Evolutionary conservation across 2,329 filamentous ascomycete species (phyloP), one percentile per base, ranked within the genome.

Genomic region (Ophiocordyceps robertsii): DNA sequence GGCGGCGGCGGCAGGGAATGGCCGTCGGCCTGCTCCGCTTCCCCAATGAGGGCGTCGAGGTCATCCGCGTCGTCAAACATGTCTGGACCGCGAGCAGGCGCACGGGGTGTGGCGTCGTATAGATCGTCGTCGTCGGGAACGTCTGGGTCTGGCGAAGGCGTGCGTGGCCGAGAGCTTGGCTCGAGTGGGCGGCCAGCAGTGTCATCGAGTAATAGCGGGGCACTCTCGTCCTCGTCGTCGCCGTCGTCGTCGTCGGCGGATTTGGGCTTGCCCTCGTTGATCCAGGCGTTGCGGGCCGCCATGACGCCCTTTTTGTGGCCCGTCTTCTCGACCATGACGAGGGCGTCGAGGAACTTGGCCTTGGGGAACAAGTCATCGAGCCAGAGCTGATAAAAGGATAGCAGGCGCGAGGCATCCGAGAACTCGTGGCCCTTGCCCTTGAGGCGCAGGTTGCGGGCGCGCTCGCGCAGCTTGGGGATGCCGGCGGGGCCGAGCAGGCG

Each of bases 391-490:
- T 96, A 98, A 58, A 93, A 85, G 21, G 84, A 86, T 39, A 98
- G 71, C 21, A 98, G 72, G 14, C 80, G 77, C 0, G 81, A 75
- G 11, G 88, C 77, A 57, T 98, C 92, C 16, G 83, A 81, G 62
- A 92, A 96, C 80, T 98, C 92, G 58, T 96, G 86, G 1, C 89
- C 90, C 61, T 94, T 96, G 40, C 92, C 92, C 58, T 90, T 93
- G 52, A 95, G 78, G 49, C 77, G 85, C 17, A 95, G 65, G 29
- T 77, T 72, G 42, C 76, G 79, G 0, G 85, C 80, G 51, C 80
- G 79, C 47, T 72, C 76, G 36, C 84, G 79, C 41, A 98, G 67
- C 53, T 82, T 87, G 1, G 87, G 86, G 46, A 98, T 88, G 1
- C 92, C 92, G 39, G 78, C 74, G 17, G 81, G 73, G 4, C 87